Base-by-base conservation (phyloP, 257 asterid species). In the Solanum neorickii region DNA sequence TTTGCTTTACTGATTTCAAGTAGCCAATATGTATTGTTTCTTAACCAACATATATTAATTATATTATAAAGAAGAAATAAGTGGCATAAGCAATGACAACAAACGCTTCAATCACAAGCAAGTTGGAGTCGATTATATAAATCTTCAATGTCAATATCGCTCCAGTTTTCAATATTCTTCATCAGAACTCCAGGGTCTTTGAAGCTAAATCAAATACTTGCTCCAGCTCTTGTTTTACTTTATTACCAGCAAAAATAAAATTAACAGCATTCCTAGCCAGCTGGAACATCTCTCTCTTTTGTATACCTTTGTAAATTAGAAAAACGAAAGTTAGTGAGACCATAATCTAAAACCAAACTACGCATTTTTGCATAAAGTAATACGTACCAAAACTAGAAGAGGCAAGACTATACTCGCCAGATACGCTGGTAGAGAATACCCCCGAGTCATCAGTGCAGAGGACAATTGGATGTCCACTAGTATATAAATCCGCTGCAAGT, bases 361-460 rank as follows among this genome's bases (percentile, higher is more conserved):
- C 23, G 49, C 37, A 31, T 27, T 9, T 18, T 11, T 52, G 69
- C 46, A 82, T 56, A 18, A 49, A 56, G 25, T 74, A 47, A 25
- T 27, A 47, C 88, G 7, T 88, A 95, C 98, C 98, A 52, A 92
- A 95, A 69, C 96, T 86, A 73, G 95, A 90, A 12, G 95, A 86
- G 86, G 98, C 96, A 73, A 93, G 93, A 73, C 73, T 88, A 56
- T 92, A 94, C 89, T 97, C 98, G 56, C 89, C 85, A 12, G 98
- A 94, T 73, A 96, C 85, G 65, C 93, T 94, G 83, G 98, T 97
- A 2, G 97, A 95, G 94, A 95, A 95, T 86, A 97, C 96, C 49
- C 98, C 98, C 20, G 91, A 37, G 89, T 97, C 99, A 86, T 97
- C 99, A 12, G 98, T 94, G 91, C 98, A 95, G 75, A 97, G 88